Base-by-base conservation (phyloP, 257 asterid genomes). In the Solanum piurae region DNA sequence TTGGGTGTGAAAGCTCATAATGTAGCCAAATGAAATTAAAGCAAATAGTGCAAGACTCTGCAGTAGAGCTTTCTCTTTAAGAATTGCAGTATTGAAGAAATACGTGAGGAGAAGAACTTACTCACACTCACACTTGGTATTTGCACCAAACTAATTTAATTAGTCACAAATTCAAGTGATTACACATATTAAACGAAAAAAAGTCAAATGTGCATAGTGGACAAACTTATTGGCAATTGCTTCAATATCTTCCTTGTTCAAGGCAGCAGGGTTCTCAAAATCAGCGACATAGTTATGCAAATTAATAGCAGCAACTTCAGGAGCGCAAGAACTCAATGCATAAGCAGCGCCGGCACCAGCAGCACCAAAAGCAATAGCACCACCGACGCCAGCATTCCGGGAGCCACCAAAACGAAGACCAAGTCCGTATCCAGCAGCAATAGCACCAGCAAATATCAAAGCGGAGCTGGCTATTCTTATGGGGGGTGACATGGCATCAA, bases 341-440 rank as follows among this genome's bases (percentile, higher is more conserved):
- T 95, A 97, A 21, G 95, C 99, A 14, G 94, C 96, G 9, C 98
- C 99, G 12, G 96, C 98, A 21, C 98, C 98, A 58, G 96, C 98
- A 52, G 93, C 98, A 2, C 99, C 99, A 23, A 93, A 88, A 74
- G 89, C 98, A 77, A 92, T 94, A 18, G 99, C 99, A 66, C 99
- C 99, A 89, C 96, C 98, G 5, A 97, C 12, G 12, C 91, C 97
- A 46, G 89, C 95, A 91, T 94, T 95, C 4, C 94, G 90, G 11
- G 96, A 94, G 87, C 98, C 97, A 52, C 98, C 98, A 33, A 97
- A 89, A 87, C 95, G 90, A 9, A 92, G 86, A 77, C 99, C 99
- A 6, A 96, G 91, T 1, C 99, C 98, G 58, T 95, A 97, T 12
- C 99, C 99, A 79, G 99, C 95, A 9, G 97, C 98, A 66, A 87